These are phyloP conservation scores for Choiromyces venosus DNA, from an alignment of 495 filamentous ascomycete species.

Conservation along the genomic window DNA sequence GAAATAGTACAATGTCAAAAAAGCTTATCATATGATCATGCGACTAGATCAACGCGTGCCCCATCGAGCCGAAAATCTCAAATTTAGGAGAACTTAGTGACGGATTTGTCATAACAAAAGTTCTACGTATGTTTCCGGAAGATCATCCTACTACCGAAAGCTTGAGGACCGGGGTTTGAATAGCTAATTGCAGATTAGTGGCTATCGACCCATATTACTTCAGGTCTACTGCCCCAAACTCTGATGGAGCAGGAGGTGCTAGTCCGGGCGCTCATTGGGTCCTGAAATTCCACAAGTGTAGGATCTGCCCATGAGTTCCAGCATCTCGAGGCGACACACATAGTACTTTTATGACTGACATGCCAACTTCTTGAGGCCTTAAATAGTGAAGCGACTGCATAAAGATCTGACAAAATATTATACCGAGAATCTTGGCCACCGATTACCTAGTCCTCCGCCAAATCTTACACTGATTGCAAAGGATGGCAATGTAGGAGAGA, in stretches of 20 bases:
- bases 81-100: constrained; percentile 37
- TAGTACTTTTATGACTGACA: not conserved
- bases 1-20: not conserved
- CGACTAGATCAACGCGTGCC: constrained; percentile 42
- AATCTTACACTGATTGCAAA: constrained; percentile 42
- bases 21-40: constrained; percentile 4
- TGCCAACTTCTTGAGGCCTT: not conserved
- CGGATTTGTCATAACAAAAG: constrained; percentile 38
- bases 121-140: constrained; percentile 32
- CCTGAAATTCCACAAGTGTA: constrained; percentile 36
- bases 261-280: constrained; percentile 37
- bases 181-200: constrained; percentile 20
- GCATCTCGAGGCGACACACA: not conserved
- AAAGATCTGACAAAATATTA: constrained; percentile 39
- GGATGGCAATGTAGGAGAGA: constrained; percentile 38
- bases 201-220: constrained; percentile 43
- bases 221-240: constrained; percentile 31
- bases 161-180: constrained; percentile 3
- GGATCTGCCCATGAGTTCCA: not conserved
- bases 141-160: not conserved
- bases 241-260: constrained; percentile 29
- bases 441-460: constrained; percentile 34
- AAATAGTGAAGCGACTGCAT: constrained; percentile 36
- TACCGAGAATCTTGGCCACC: constrained; percentile 37
- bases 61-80: constrained; percentile 41